Evolutionary conservation across 768 basidiomycete genomes (phyloP), one percentile per base, ranked within the genome.

Genomic region (Termitomyces sp.): DNA sequence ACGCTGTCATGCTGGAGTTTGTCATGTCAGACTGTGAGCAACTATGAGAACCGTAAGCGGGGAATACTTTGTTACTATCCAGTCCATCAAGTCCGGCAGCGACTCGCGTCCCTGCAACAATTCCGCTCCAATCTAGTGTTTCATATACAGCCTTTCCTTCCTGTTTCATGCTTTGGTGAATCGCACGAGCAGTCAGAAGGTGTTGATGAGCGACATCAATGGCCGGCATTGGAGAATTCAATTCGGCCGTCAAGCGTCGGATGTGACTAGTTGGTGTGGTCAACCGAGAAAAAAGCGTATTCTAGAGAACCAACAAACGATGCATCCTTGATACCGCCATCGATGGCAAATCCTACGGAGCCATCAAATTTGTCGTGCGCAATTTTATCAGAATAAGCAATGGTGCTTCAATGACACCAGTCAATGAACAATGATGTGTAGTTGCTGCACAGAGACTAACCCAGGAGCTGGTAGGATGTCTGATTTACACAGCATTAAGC

Each of bases 271-370:
- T 45, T 2, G 44, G 6, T 4, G 31, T 18, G n/a, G 46, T 62
- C 42, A 61, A 33, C 37, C 41, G 48, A 54, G 53, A 8, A 33
- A 36, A 59, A 6, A 15, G n/a, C 30, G 36, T 54, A 47, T 41
- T 6, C 48, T 31, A 12, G 24, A 50, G 31, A 22, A n/a, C 22
- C 2, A 6, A 75, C 81, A 47, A 67, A 86, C 80, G 81, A 72
- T 0, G 91, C 88, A 67, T 95, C 93, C 67, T 93, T 93, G 66
- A 96, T 85, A 18, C 92, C 94, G n/a, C 90, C 90, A 48, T 91
- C 86, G 51, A 95, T 83, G 13, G 86, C 75, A 69, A 96, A 95
- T 15, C 93, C 94, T 18, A 73, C 75, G 9, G 79, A 75, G 22
- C 84, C 89, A 58, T 91, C 87, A 67, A 94, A 95, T 36, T 81